Percentiles rank a stretch among this genome's conserved stretches.
These are phyloP conservation scores for Saccharomycopsis amapae DNA, from an alignment of 805 yeast genomes.

Conservation along the genomic window DNA sequence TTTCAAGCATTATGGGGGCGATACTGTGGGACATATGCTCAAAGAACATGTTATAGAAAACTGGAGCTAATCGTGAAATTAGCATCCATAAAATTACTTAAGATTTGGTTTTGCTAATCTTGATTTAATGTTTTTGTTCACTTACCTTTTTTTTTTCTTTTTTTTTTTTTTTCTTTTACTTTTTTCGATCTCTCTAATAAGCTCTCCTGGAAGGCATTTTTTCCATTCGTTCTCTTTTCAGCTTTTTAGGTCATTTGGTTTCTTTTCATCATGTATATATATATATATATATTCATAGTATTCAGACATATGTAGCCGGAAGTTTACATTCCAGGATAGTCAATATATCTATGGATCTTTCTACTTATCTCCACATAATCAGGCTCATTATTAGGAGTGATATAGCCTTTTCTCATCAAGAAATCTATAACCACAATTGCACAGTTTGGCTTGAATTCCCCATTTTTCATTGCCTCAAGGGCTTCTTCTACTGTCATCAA, in stretches of 20 bases:
- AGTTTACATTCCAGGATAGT: conserved; percentile 46
- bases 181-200: too few species aligned
- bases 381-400: conserved; percentile 61
- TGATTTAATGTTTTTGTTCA: not conserved
- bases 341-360: conserved; percentile 61
- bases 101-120: too few species aligned
- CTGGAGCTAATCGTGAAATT: conserved; percentile 26
- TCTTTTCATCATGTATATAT: too few species aligned
- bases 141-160: too few species aligned
- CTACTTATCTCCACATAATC: conserved; percentile 52
- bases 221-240: too few species aligned
- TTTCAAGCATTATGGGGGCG: conserved; percentile 34
- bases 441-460: conserved; percentile 86
- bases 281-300: too few species aligned
- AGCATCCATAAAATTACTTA: not conserved
- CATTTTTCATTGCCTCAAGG: conserved; percentile 37
- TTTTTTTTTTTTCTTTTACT: not conserved
- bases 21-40: conserved; percentile 38
- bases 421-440: conserved; percentile 76
- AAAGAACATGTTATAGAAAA: conserved; percentile 33
- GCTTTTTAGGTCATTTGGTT: too few species aligned
- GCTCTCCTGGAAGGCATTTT: too few species aligned
- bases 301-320: too few species aligned
- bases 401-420: conserved; percentile 72
- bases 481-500: conserved; percentile 59